These are phyloP conservation scores for Zizania latifolia DNA, from an alignment of 176 grass and related monocot genomes.

Conservation along the genomic window DNA sequence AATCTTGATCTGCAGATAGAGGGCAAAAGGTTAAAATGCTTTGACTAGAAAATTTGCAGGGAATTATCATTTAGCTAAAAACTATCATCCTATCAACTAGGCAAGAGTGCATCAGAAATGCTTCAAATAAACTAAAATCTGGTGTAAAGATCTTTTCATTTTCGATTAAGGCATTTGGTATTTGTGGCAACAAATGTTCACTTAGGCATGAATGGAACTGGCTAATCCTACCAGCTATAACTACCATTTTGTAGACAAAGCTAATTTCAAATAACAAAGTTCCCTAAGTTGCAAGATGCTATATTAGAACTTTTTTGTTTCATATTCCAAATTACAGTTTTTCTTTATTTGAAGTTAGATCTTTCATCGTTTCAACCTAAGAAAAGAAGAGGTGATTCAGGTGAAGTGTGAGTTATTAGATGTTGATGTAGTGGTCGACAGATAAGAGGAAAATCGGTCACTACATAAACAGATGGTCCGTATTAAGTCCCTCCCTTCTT, in stretches of 20 bases:
- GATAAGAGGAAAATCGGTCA: not conserved
- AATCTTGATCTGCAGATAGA: conserved; percentile 69
- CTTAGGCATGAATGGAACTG: not conserved
- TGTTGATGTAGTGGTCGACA: not conserved
- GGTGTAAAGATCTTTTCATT: not conserved
- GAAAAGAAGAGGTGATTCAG: not conserved
- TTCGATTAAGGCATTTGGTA: not conserved
- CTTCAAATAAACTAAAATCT: conserved; percentile 10
- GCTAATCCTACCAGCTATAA: not conserved
- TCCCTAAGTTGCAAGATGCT: not conserved
- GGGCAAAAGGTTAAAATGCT: not conserved
- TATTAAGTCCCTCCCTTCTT: not conserved
- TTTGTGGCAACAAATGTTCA: not conserved
- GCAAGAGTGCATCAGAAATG: not conserved
- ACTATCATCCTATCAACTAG: not conserved
- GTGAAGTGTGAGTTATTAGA: not conserved
- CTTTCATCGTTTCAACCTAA: not conserved
- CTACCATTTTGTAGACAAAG: not conserved
- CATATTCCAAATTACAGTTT: too few relatives aligned
- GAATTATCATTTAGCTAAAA: not conserved
- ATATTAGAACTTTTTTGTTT: too few relatives aligned
- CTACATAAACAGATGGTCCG: not conserved
- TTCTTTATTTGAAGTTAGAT: too few relatives aligned
- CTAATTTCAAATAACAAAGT: not conserved
- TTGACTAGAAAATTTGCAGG: not conserved